Percentiles rank a stretch among this genome's conserved stretches.
phyloP scores from a whole-genome alignment of 208 protist species.

The Acanthamoeba sp. region DNA sequence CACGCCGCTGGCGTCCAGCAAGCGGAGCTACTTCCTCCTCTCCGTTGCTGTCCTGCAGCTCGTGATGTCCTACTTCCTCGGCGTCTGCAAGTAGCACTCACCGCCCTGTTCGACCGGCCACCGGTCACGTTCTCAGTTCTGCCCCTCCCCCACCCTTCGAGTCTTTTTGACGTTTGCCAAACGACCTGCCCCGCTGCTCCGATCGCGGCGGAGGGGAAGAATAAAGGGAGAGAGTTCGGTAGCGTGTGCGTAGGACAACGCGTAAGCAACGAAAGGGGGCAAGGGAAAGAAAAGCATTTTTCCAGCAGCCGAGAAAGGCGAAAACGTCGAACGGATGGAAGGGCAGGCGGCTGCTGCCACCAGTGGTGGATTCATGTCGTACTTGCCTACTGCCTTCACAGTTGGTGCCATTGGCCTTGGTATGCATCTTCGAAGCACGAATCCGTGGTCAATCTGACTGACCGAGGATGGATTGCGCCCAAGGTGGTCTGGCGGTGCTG shows the following conservation, averaged over 20 bases:
- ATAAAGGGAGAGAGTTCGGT: no score
- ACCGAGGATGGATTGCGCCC: background rate
- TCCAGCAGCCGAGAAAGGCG: background rate
- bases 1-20: constrained; percentile 51
- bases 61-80: constrained; percentile 74
- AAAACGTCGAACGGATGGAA: background rate
- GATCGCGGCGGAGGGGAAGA: no score
- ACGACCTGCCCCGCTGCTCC: no score
- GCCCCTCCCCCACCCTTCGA: no score
- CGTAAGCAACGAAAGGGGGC: no score
- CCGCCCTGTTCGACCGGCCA: no score
- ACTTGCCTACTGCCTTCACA: background rate
- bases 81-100: constrained; percentile 61
- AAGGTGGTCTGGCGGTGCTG: constrained; percentile 4
- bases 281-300: background rate
- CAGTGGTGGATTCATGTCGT: background rate
- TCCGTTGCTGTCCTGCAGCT: constrained; percentile 66
- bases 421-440: background rate
- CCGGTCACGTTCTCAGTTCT: no score
- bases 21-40: constrained; percentile 72
- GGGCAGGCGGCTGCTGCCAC: background rate
- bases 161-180: no score
- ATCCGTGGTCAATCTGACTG: no score
- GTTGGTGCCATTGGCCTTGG: background rate
- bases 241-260: no score